Conservation (phyloP, 2,329 filamentous ascomycete species). For the Diaporthe australafricana region DNA sequence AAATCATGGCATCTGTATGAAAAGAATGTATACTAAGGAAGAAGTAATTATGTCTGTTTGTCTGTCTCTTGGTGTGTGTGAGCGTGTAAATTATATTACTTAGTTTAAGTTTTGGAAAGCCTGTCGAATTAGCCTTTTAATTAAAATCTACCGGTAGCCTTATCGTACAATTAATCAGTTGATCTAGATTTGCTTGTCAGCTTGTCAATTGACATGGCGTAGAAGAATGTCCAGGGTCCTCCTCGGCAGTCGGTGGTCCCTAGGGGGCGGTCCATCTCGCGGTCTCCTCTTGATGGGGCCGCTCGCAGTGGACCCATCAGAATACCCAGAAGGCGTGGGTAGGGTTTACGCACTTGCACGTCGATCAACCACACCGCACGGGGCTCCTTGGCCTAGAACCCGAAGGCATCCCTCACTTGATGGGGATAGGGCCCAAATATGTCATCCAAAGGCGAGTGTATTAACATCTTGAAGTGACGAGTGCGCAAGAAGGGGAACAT, state of each 20-base stretch:
- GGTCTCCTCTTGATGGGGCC: background rate
- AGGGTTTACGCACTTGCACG: constrained; percentile 2
- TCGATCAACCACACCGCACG: constrained; percentile 1
- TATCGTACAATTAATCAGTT: background rate
- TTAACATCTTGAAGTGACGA: background rate
- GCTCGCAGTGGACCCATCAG: background rate
- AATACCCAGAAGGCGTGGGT: constrained; percentile 5
- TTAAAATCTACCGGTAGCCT: background rate
- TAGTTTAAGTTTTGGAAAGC: background rate
- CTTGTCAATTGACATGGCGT: background rate
- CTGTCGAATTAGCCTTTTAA: background rate
- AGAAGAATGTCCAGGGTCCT: background rate
- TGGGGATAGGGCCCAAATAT: background rate
- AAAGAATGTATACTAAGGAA: accelerated
- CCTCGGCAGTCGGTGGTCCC: constrained; percentile 9
- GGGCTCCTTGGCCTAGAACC: background rate
- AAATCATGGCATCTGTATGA: too few species aligned
- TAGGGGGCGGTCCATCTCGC: constrained; percentile 10
- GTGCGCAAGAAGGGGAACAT: background rate
- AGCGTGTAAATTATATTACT: background rate
- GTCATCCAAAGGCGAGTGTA: background rate
- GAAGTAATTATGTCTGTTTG: background rate
- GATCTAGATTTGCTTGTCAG: background rate
- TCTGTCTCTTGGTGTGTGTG: too few species aligned
- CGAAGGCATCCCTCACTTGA: background rate